phyloP scores from a whole-genome alignment of 1,284 basidiomycete genomes.

The Ganoderma lucidum region DNA sequence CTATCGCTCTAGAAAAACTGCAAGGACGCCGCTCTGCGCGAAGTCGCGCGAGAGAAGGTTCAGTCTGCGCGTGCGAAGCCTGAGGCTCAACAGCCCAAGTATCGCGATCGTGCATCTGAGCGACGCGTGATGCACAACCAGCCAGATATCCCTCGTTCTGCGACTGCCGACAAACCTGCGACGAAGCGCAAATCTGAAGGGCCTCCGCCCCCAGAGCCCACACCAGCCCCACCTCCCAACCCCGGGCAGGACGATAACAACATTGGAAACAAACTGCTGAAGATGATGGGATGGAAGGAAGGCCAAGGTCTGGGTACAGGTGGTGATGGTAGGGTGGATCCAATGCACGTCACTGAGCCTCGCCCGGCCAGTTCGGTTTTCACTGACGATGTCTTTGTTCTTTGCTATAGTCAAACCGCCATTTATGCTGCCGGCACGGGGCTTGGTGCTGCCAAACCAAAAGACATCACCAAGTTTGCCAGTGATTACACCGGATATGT shows the following conservation, averaged over 20 bases:
- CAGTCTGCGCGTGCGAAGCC: slow-evolving; percentile 53
- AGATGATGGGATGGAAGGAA: slow-evolving; percentile 96
- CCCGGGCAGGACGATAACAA: slow-evolving; percentile 83
- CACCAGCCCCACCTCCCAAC: slow-evolving; percentile 65
- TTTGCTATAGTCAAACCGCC: slow-evolving; percentile 67
- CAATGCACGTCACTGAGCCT: slow-evolving; percentile 63
- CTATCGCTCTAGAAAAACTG: slow-evolving; percentile 74
- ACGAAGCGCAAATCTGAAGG: slow-evolving; percentile 63
- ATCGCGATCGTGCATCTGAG: slow-evolving; percentile 92
- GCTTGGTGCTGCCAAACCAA: slow-evolving; percentile 87
- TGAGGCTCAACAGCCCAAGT: slow-evolving; percentile 62
- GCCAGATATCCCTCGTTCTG: slow-evolving; percentile 75
- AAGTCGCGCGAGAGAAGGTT: slow-evolving; percentile 78
- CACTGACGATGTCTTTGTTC: background rate
- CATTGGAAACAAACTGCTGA: slow-evolving; percentile 89
- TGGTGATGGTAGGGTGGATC: slow-evolving; percentile 87
- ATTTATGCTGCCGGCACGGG: slow-evolving; percentile 89
- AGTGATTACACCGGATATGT: slow-evolving; percentile 79
- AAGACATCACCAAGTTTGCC: slow-evolving; percentile 79
- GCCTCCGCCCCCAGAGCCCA: slow-evolving; percentile 67
- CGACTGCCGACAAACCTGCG: slow-evolving; percentile 40
- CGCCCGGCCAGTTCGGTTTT: slow-evolving; percentile 3
- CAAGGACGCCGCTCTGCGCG: slow-evolving; percentile 72
- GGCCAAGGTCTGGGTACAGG: slow-evolving; percentile 86
- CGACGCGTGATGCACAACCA: slow-evolving; percentile 90